phyloP scores from a whole-genome alignment of 352 stramenopile genomes.

The Pythium vanterpoolii region DNA sequence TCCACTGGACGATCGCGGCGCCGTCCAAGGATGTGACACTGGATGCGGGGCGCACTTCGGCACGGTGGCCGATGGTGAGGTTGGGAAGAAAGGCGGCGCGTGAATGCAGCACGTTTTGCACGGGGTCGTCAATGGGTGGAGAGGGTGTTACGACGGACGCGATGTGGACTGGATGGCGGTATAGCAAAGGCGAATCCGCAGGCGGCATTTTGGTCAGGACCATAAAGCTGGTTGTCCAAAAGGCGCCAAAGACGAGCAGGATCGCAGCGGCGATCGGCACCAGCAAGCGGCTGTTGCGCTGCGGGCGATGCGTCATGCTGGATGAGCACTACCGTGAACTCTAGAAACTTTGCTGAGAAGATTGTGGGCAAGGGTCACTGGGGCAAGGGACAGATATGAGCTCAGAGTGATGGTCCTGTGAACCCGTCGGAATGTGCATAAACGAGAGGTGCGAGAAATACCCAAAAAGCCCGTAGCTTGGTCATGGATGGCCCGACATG shows the following conservation, averaged over 20 bases:
- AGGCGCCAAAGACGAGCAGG: background rate
- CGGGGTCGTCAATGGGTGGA: background rate
- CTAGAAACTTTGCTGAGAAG: no score
- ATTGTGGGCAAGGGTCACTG: no score
- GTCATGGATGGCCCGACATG: no score
- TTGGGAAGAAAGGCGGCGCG: background rate
- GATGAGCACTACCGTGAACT: background rate
- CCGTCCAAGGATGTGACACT: background rate
- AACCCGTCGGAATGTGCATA: no score
- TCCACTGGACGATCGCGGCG: background rate
- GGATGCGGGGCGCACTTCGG: background rate
- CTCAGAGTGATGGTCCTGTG: no score
- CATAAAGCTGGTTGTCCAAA: background rate
- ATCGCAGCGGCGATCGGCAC: background rate
- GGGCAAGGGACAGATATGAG: background rate
- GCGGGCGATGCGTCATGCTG: background rate
- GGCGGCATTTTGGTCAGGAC: background rate
- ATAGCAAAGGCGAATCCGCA: background rate
- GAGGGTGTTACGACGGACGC: background rate
- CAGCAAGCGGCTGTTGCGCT: background rate
- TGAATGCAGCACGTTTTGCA: background rate
- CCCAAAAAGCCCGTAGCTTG: no score
- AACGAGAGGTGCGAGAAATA: no score
- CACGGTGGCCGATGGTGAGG: background rate
- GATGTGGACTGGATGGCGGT: background rate